Base-by-base conservation (phyloP, 805 yeast species). In the Sungouiella blattae region DNA sequence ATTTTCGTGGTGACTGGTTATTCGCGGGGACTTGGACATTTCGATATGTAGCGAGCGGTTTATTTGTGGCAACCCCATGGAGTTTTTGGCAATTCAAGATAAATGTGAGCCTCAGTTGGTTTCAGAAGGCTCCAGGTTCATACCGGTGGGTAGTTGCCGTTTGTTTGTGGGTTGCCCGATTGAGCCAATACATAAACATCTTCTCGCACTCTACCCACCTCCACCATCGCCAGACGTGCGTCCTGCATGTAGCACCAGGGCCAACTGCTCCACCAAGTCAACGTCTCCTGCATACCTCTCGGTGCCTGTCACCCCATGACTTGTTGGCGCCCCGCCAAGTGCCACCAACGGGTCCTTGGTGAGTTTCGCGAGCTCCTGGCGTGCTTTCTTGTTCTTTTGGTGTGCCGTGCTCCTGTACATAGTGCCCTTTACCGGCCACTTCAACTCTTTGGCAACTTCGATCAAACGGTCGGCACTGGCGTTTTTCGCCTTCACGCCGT, bases 391-490 rank as follows among this genome's bases (percentile, higher is more conserved):
- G 40, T 58, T 58, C 38, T 49, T 58, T 18, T 38, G 35, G 22
- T 55, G 53, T 4, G 41, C 42, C 13, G 34, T 31, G 35, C 54
- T 57, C 13, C 59, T 50, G 36, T 64, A 64, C 7, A 47, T 52
- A 25, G 57, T 51, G 4, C 70, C 70, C 22, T 41, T 60, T 16
- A 57, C 58, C 2, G 53, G 50, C 72, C 72, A 67, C 8, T 54
- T 41, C 18, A 59, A 42, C 35, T 60, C 61, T 16, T 60, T 49
- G 3, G 71, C 69, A 3, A 67, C 64, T 13, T 36, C 32, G 36
- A 53, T 58, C 2, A 67, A 32, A 7, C 54, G 42, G 22, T 52
- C 60, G 12, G 63, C 57, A 1, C 58, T 57, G 1, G 30, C 32
- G 0, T 62, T 51, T 3, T 55, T 57, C 9, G 69, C 47, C 23